These are phyloP conservation scores for Emmonsiellopsis sp. DNA, from an alignment of 2,329 filamentous ascomycete genomes.

Conservation along the genomic window DNA sequence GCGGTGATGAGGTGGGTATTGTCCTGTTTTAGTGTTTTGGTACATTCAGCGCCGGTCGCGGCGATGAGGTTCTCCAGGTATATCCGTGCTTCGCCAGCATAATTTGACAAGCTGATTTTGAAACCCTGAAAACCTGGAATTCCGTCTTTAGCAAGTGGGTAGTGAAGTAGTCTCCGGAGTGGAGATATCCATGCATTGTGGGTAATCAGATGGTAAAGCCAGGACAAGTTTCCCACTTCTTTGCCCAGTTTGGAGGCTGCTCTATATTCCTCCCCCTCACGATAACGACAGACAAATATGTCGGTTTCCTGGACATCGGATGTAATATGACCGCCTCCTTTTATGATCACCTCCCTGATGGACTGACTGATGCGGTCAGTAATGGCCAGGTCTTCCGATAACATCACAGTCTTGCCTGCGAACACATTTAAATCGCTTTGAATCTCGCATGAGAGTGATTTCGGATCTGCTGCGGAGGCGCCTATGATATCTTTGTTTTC, in stretches of 20 bases:
- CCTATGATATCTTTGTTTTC: slow-evolving; percentile 55
- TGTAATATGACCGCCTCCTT: slow-evolving; percentile 62
- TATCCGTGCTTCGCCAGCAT: slow-evolving; percentile 83
- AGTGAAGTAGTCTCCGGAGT: slow-evolving; percentile 73
- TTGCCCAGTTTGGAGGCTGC: slow-evolving; percentile 66
- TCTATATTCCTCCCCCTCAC: slow-evolving; percentile 70
- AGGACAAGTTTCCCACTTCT: slow-evolving; percentile 83
- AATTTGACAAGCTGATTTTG: slow-evolving; percentile 88
- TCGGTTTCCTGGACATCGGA: slow-evolving; percentile 59
- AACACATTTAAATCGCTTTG: slow-evolving; percentile 62
- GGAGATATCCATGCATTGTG: slow-evolving; percentile 84
- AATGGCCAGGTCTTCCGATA: slow-evolving; percentile 66
- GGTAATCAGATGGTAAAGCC: slow-evolving; percentile 88
- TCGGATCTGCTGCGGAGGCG: slow-evolving; percentile 49
- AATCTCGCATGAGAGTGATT: slow-evolving; percentile 26
- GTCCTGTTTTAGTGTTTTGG: slow-evolving; percentile 87
- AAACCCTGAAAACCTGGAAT: slow-evolving; percentile 69
- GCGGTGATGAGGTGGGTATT: slow-evolving; percentile 95
- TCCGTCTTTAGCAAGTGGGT: slow-evolving; percentile 67
- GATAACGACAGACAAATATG: slow-evolving; percentile 79
- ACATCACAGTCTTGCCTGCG: slow-evolving; percentile 63
- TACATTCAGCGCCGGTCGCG: slow-evolving; percentile 78
- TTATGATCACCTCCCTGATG: slow-evolving; percentile 59
- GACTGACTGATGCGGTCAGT: slow-evolving; percentile 56
- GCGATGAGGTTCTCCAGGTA: slow-evolving; percentile 88